phyloP scores from a whole-genome alignment of 768 basidiomycete genomes.

The Paxillus involutus region DNA sequence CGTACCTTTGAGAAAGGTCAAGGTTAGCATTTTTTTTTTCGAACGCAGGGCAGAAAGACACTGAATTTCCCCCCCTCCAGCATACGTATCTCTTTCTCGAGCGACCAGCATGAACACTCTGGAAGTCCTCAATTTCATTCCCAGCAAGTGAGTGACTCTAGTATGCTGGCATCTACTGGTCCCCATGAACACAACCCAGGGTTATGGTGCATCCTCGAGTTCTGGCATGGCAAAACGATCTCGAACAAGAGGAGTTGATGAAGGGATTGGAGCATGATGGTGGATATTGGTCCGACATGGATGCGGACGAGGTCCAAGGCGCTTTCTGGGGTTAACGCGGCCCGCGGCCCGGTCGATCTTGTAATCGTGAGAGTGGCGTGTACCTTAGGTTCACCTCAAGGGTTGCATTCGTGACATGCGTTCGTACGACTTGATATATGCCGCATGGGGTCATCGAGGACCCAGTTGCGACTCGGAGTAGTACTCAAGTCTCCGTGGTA shows the following conservation, averaged over 20 bases:
- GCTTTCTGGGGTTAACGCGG: conserved; percentile 27
- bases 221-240: conserved; percentile 50
- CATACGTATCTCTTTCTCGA: conserved; percentile 72
- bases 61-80: conserved; percentile 29
- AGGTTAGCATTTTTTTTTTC: conserved; percentile 39
- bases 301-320: conserved; percentile 29
- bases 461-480: no score
- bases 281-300: conserved; percentile 30
- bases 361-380: neutral
- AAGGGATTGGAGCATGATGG: conserved; percentile 12
- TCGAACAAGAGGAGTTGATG: conserved; percentile 18
- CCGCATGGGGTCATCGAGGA: no score
- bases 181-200: conserved; percentile 33
- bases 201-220: conserved; percentile 67
- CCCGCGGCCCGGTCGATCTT: neutral
- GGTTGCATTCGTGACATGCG: no score
- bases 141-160: conserved; percentile 46
- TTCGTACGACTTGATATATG: no score
- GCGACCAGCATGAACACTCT: conserved; percentile 66
- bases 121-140: conserved; percentile 64
- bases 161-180: neutral
- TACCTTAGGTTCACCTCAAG: no score
- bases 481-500: no score
- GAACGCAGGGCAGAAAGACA: neutral
- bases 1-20: conserved; percentile 81